These are phyloP conservation scores for Stylosanthes scabra DNA, from an alignment of 331 rosid genomes.

Conservation along the genomic window DNA sequence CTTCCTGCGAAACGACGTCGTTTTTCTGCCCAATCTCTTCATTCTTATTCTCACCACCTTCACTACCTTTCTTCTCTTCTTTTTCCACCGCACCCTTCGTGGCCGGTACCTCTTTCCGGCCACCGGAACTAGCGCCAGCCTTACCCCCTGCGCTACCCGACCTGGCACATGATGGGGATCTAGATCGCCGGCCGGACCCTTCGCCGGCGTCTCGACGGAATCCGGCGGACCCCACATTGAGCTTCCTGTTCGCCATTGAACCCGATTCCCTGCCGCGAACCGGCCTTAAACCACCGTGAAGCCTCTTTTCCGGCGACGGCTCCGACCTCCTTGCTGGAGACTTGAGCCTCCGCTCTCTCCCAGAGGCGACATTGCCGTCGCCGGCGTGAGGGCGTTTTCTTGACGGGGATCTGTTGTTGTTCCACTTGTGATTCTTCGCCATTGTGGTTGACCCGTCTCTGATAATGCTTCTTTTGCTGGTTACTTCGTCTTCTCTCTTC, in stretches of 20 bases:
- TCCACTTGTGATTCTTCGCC: slow-evolving; percentile 39
- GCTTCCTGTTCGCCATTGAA: slow-evolving; percentile 43
- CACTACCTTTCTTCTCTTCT: slow-evolving; percentile 23
- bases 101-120: slow-evolving; percentile 45
- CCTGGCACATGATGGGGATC: slow-evolving; percentile 74
- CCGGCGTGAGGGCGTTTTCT: slow-evolving; percentile 66
- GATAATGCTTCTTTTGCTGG: slow-evolving; percentile 38
- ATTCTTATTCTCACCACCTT: background rate
- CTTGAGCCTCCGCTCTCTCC: slow-evolving; percentile 56
- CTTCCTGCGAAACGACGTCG: slow-evolving; percentile 51
- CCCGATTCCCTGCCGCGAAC: slow-evolving; percentile 62
- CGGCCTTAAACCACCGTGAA: slow-evolving; percentile 36
- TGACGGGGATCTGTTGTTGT: slow-evolving; percentile 37
- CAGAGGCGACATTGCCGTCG: slow-evolving; percentile 36
- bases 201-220: slow-evolving; percentile 57
- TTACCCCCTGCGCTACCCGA: slow-evolving; percentile 31
- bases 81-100: slow-evolving; percentile 14
- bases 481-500: no score
- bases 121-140: slow-evolving; percentile 21
- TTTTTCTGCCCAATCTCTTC: slow-evolving; percentile 39
- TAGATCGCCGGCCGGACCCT: slow-evolving; percentile 63
- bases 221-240: slow-evolving; percentile 41
- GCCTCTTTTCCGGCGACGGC: slow-evolving; percentile 54
- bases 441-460: background rate
- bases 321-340: slow-evolving; percentile 51